Evolutionary conservation across 495 filamentous ascomycete genomes (phyloP).

Genomic region (Achaetomiella virescens): DNA sequence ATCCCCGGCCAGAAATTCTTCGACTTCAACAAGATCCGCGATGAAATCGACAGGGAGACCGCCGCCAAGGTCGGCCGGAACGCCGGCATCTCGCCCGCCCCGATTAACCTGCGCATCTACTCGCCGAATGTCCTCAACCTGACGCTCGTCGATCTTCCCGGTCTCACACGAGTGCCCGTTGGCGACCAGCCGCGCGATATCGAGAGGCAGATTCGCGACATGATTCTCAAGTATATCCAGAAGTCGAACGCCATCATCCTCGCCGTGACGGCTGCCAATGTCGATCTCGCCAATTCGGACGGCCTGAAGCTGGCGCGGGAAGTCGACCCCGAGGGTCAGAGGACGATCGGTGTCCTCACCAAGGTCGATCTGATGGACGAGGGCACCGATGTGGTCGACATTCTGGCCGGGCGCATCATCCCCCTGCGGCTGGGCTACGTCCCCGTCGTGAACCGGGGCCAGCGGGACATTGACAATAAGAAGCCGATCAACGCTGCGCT

Average conservation of each 20-base stretch:
- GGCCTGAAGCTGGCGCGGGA: constrained; percentile 94
- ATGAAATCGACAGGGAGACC: constrained; percentile 96
- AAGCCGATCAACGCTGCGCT: constrained; percentile 87
- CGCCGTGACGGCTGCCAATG: constrained; percentile 92
- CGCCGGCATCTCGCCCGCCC: constrained; percentile 90
- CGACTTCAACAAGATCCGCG: constrained; percentile 99
- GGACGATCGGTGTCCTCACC: constrained; percentile 97
- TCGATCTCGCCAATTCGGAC: constrained; percentile 97
- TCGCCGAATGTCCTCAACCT: constrained; percentile 97
- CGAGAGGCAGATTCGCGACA: constrained; percentile 92
- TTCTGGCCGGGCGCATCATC: constrained; percentile 96
- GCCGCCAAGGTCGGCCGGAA: constrained; percentile 94
- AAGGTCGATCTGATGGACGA: constrained; percentile 99
- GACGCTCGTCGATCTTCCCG: constrained; percentile 94
- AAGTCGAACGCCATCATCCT: constrained; percentile 98
- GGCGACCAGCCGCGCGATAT: constrained; percentile 99
- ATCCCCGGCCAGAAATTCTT: constrained; percentile 97
- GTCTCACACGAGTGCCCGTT: constrained; percentile 95
- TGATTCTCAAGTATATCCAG: constrained; percentile 97
- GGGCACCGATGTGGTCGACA: constrained; percentile 98
- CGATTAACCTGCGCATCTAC: constrained; percentile 96
- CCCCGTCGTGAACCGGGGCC: constrained; percentile 97
- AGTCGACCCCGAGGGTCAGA: constrained; percentile 95
- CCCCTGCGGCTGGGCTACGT: constrained; percentile 94
- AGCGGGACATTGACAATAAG: constrained; percentile 96